Evolutionary conservation across 2,329 filamentous ascomycete genomes (phyloP).

Genomic region (Zymoseptoria crescenta): DNA sequence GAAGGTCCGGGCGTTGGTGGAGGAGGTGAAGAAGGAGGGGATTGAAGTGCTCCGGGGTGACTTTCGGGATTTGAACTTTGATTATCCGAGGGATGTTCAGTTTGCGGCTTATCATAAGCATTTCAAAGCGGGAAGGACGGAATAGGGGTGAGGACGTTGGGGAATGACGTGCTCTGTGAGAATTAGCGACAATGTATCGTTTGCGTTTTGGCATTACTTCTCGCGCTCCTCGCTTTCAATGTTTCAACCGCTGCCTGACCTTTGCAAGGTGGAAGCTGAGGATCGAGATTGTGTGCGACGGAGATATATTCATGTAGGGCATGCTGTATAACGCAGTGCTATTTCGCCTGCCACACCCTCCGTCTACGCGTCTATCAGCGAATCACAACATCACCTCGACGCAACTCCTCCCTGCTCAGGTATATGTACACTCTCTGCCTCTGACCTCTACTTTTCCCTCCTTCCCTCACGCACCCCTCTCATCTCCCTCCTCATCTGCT

Average conservation of each 20-base stretch:
- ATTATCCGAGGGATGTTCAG: slow-evolving; percentile 22
- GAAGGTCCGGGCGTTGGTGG: slow-evolving; percentile 33
- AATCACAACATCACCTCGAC: no score
- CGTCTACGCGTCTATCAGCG: no score
- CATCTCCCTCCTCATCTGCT: slow-evolving; percentile 42
- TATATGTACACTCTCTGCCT: neutral
- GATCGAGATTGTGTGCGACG: no score
- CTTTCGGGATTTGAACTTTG: slow-evolving; percentile 26
- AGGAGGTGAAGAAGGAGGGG: slow-evolving; percentile 31
- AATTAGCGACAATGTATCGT: no score
- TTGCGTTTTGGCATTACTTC: no score
- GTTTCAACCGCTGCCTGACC: no score
- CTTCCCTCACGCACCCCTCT: neutral
- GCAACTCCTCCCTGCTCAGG: neutral
- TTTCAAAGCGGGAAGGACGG: neutral
- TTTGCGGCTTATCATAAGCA: slow-evolving; percentile 16
- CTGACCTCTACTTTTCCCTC: neutral
- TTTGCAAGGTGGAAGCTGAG: no score
- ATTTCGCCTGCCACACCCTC: no score
- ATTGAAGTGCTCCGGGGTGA: slow-evolving; percentile 26
- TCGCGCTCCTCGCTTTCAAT: no score
- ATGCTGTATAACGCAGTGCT: no score
- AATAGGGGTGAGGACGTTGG: neutral
- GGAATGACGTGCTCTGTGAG: no score
- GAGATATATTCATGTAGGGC: no score